Conservation (phyloP, 805 yeast species). For the Candida xyloterini region DNA sequence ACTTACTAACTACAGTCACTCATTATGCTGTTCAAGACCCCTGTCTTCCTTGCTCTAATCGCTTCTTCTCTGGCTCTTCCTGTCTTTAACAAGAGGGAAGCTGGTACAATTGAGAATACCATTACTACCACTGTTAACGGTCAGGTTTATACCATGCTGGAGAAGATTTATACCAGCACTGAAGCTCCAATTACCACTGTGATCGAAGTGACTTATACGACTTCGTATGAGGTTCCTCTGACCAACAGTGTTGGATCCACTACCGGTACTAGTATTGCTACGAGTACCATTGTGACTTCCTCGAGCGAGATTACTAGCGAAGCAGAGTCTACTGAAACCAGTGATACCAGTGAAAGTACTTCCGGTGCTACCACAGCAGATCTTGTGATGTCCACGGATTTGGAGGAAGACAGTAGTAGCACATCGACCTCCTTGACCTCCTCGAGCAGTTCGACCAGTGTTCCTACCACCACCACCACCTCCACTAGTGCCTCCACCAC, state of each 20-base stretch:
- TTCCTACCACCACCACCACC: constrained; percentile 26
- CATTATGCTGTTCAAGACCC: constrained; percentile 13
- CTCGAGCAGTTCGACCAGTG: constrained; percentile 17
- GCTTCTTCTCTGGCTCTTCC: constrained; percentile 17
- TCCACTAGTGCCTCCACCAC: constrained; percentile 6
- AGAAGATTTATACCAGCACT: constrained; percentile 30
- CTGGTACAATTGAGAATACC: constrained; percentile 12
- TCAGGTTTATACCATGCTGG: constrained; percentile 20
- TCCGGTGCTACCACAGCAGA: constrained; percentile 4
- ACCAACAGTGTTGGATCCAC: constrained; percentile 5
- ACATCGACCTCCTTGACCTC: constrained; percentile 4
- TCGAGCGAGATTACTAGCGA: not conserved
- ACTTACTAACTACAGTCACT: constrained; percentile 10
- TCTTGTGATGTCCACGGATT: constrained; percentile 1
- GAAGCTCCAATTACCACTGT: constrained; percentile 23
- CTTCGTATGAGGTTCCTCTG: constrained; percentile 12
- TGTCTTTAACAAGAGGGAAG: constrained; percentile 6
- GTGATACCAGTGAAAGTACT: constrained; percentile 6
- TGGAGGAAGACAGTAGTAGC: not conserved
- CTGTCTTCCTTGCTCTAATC: constrained; percentile 10
- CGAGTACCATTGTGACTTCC: not conserved
- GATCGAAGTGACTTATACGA: constrained; percentile 16
- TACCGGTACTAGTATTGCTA: constrained; percentile 1
- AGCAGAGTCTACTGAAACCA: constrained; percentile 5
- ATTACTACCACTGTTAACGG: constrained; percentile 22